Conservation (phyloP, 2,329 filamentous ascomycete genomes). For the Claviceps sp. region DNA sequence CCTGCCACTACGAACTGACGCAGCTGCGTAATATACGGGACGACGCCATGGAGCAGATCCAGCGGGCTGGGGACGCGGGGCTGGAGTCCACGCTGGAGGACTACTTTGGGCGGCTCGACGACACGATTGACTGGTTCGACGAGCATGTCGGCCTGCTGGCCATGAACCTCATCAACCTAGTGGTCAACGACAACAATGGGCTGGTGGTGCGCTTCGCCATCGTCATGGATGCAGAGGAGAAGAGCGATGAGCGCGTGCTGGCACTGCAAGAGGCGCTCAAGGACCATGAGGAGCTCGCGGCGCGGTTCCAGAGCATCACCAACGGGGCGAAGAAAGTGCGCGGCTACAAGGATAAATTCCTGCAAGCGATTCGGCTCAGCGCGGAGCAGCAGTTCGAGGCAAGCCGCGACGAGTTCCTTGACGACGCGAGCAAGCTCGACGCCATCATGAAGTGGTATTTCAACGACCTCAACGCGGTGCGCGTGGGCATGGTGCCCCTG, state of each 20-base stretch:
- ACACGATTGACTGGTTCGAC: conserved; percentile 87
- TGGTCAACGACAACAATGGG: conserved; percentile 75
- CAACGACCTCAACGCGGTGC: conserved; percentile 91
- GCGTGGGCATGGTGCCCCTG: conserved; percentile 77
- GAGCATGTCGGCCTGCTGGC: conserved; percentile 83
- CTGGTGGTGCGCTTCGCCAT: conserved; percentile 84
- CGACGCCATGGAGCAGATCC: conserved; percentile 93
- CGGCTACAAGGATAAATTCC: conserved; percentile 93
- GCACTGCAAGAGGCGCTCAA: conserved; percentile 89
- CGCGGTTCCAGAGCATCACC: conserved; percentile 87
- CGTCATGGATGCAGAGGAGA: conserved; percentile 90
- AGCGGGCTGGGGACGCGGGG: conserved; percentile 56
- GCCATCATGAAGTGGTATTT: conserved; percentile 94
- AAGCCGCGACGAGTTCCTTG: conserved; percentile 61
- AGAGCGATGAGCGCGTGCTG: conserved; percentile 81
- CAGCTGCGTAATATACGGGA: conserved; percentile 87
- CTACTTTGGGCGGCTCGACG: conserved; percentile 77
- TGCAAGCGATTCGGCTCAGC: conserved; percentile 62
- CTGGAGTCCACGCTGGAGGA: conserved; percentile 75
- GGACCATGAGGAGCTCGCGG: conserved; percentile 89
- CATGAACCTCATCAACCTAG: conserved; percentile 76
- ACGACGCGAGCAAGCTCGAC: conserved; percentile 69
- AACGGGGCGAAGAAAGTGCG: conserved; percentile 83
- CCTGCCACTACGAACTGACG: conserved; percentile 84
- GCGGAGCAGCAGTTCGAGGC: conserved; percentile 63